Evolutionary conservation across 306 rosid genomes (phyloP), one percentile per base, ranked within the genome.

Genomic region (Vicia sativa): DNA sequence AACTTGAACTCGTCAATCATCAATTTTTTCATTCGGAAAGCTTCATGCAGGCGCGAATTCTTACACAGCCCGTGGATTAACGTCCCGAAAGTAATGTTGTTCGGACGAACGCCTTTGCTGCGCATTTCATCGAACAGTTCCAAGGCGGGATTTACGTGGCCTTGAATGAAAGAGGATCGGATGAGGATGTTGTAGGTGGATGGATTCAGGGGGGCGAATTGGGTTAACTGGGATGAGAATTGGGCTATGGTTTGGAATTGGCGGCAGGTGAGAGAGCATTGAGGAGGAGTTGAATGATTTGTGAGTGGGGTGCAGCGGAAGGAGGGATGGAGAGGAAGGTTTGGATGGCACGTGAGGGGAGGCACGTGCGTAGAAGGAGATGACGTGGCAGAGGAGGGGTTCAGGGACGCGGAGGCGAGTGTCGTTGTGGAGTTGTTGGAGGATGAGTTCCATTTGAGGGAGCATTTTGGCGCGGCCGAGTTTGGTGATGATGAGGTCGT

Each of bases 401-500:
- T 91, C 95, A 0, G 78, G 75, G 29, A 85, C 78, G 38, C 18
- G 4, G 55, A 82, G 81, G 34, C 85, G 86, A 11, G 85, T 82
- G n/a, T 87, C 84, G 26, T 62, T 61, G 16, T 72, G 81, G 73
- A 87, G 69, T 13, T 59, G 90, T 12, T 28, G 76, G 78, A 91
- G 96, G 54, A 87, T 28, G 64, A 80, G 82, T 38, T 91, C 90
- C 92, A 91, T 82, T 65, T 80, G 71, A 14, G 83, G 83, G 80
- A 91, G 80, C 96, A 89, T 82, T 78, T 78, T 87, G 74, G 90
- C 89, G 48, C 87, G 87, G 39, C 80, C 91, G 43, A 91, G 97
- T 73, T 89, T 89, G 78, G 83, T 75, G 82, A 91, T 82, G 81
- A 89, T 78, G 76, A 89, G 83, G 74, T 89, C 89, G 54, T 87